Evolutionary conservation across 768 basidiomycete genomes (phyloP).

Genomic region (Hysterangium stoloniferum): DNA sequence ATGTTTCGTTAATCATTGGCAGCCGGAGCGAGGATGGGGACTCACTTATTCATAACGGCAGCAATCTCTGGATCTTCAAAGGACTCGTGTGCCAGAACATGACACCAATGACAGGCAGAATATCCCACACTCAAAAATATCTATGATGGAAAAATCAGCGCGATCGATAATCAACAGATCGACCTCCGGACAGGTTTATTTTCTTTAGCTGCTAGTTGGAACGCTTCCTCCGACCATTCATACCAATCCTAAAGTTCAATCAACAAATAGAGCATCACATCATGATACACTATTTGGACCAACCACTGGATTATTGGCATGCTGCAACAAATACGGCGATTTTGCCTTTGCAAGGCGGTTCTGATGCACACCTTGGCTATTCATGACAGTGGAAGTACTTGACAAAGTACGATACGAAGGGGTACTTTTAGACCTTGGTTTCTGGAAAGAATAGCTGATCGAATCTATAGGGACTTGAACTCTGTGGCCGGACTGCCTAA

Average conservation of each 20-base stretch:
- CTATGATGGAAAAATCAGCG: neutral
- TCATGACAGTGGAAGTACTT: too few relatives aligned
- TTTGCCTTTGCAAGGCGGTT: conserved; percentile 1
- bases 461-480: too few relatives aligned
- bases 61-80: conserved; percentile 32
- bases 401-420: too few relatives aligned
- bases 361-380: neutral
- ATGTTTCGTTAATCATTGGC: neutral
- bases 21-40: conserved; percentile 22
- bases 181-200: conserved; percentile 2
- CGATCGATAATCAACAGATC: neutral
- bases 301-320: conserved; percentile 4
- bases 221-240: conserved; percentile 11
- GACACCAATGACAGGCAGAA: conserved; percentile 34
- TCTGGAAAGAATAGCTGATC: too few relatives aligned
- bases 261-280: neutral
- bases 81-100: conserved; percentile 25
- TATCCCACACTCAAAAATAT: conserved; percentile 37
- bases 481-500: too few relatives aligned
- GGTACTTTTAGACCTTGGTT: too few relatives aligned
- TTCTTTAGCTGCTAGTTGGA: neutral
- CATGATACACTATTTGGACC: too few relatives aligned
- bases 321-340: conserved; percentile 9
- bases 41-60: conserved; percentile 32
- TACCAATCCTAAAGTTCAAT: conserved; percentile 7